Evolutionary conservation across 352 stramenopile genomes (phyloP).

Genomic region (Phytophthora rubi): DNA sequence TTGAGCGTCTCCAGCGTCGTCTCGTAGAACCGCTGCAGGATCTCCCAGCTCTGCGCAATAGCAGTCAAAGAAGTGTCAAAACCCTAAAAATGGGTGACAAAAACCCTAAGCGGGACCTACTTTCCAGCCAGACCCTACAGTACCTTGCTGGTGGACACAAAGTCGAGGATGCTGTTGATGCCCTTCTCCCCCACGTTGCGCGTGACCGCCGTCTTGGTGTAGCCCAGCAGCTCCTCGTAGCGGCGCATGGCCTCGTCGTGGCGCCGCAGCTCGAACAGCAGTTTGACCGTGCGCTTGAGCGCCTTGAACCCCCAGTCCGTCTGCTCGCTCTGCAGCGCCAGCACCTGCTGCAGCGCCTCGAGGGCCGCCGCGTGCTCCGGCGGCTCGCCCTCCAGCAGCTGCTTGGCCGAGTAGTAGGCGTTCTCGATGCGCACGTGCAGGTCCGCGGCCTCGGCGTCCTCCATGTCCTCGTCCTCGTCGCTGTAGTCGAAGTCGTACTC

Average conservation of each 20-base stretch:
- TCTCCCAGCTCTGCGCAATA: slow-evolving; percentile 72
- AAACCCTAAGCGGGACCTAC: too few species aligned
- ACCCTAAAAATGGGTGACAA: too few species aligned
- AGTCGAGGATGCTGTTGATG: slow-evolving; percentile 96
- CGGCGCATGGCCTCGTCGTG: slow-evolving; percentile 75
- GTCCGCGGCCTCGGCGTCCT: slow-evolving; percentile 71
- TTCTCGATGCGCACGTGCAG: slow-evolving; percentile 93
- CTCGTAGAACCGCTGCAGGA: slow-evolving; percentile 87
- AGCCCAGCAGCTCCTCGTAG: slow-evolving; percentile 92
- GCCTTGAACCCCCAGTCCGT: slow-evolving; percentile 94
- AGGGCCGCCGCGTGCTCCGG: slow-evolving; percentile 49
- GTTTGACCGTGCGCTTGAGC: slow-evolving; percentile 95
- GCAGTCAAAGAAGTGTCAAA: too few species aligned
- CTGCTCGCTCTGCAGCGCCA: slow-evolving; percentile 59
- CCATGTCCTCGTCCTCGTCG: slow-evolving; percentile 91
- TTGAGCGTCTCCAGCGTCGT: slow-evolving; percentile 87
- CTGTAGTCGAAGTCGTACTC: slow-evolving; percentile 94
- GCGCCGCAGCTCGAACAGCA: slow-evolving; percentile 83
- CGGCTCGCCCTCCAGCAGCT: slow-evolving; percentile 66
- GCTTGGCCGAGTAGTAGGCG: slow-evolving; percentile 94
- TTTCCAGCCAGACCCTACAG: too few species aligned
- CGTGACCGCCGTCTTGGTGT: slow-evolving; percentile 89
- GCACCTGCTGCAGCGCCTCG: slow-evolving; percentile 58
- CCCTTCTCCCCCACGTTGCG: slow-evolving; percentile 95
- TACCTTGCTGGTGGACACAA: slow-evolving; percentile 88